These are phyloP conservation scores for Polysphondylium violaceum DNA, from an alignment of 78 protist genomes.

Conservation along the genomic window DNA sequence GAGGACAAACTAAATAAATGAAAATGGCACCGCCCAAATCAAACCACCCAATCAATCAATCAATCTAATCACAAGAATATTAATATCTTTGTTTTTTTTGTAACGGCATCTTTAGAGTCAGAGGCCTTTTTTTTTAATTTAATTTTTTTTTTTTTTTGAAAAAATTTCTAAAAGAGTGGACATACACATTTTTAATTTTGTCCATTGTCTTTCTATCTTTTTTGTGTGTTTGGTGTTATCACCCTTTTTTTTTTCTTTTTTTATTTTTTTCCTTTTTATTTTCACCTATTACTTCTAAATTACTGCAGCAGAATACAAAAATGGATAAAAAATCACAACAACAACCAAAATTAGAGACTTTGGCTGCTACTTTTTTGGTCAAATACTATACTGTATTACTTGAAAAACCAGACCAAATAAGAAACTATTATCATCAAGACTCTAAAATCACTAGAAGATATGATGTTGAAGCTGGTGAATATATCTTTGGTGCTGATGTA, in stretches of 20 bases:
- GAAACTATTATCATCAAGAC: slow-evolving; percentile 12
- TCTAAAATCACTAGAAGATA: slow-evolving; percentile 43
- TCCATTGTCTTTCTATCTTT: no score
- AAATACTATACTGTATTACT: slow-evolving; percentile 28
- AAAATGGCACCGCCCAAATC: no score
- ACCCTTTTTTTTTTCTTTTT: background rate
- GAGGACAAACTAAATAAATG: no score
- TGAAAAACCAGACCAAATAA: slow-evolving; percentile 24
- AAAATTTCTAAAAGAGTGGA: background rate
- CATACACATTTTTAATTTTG: no score
- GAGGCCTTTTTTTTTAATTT: no score
- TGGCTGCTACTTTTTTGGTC: slow-evolving; percentile 32
- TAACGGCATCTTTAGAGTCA: no score
- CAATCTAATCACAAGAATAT: no score
- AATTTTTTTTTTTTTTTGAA: no score
- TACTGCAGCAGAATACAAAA: background rate
- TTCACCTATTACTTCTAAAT: background rate
- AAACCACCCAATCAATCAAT: no score
- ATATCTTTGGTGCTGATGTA: no score
- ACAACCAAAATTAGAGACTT: background rate
- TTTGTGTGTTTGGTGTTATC: background rate
- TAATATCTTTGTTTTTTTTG: no score
- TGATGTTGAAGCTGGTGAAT: background rate
- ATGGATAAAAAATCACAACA: background rate
- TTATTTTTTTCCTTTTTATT: background rate